These are phyloP conservation scores for Clarireedia homoeocarpa DNA, from an alignment of 2,329 filamentous ascomycete genomes.

Conservation along the genomic window DNA sequence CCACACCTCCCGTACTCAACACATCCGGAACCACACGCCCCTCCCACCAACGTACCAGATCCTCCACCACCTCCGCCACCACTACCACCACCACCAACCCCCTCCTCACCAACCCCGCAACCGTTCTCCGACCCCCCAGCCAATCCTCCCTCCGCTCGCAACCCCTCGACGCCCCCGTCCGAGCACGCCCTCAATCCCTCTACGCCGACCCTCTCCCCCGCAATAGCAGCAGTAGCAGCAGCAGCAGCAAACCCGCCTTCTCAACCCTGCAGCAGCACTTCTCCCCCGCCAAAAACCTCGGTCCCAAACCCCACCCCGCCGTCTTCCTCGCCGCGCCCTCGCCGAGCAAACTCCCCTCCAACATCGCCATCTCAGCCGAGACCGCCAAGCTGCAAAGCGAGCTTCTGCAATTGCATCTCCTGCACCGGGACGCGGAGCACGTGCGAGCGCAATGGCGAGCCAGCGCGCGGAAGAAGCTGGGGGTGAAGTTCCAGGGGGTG, in stretches of 20 bases:
- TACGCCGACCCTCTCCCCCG: slow-evolving; percentile 14
- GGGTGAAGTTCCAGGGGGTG: slow-evolving; percentile 35
- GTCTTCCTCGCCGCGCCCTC: slow-evolving; percentile 51
- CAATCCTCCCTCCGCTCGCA: slow-evolving; percentile 3
- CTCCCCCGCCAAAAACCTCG: slow-evolving; percentile 52
- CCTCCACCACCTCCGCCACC: slow-evolving; percentile 15
- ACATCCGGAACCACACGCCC: slow-evolving; percentile 7
- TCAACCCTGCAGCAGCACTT: slow-evolving; percentile 60
- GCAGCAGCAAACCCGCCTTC: slow-evolving; percentile 34
- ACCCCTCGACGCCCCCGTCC: slow-evolving; percentile 6
- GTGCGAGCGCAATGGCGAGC: slow-evolving; percentile 45
- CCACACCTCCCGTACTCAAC: slow-evolving; percentile 18
- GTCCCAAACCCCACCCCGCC: slow-evolving; percentile 54
- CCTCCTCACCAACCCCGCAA: slow-evolving; percentile 14
- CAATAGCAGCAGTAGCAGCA: not conserved
- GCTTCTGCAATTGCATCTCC: slow-evolving; percentile 55
- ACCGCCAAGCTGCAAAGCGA: slow-evolving; percentile 53
- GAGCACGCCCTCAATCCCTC: slow-evolving; percentile 8
- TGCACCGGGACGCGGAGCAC: slow-evolving; percentile 47
- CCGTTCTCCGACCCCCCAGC: slow-evolving; percentile 17
- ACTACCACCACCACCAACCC: no score
- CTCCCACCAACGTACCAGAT: slow-evolving; percentile 23
- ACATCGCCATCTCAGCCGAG: slow-evolving; percentile 51
- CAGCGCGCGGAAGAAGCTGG: slow-evolving; percentile 45
- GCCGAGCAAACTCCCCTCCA: slow-evolving; percentile 53